Conservation (phyloP, 2,329 filamentous ascomycete genomes). For the Metarhizium sp. region DNA sequence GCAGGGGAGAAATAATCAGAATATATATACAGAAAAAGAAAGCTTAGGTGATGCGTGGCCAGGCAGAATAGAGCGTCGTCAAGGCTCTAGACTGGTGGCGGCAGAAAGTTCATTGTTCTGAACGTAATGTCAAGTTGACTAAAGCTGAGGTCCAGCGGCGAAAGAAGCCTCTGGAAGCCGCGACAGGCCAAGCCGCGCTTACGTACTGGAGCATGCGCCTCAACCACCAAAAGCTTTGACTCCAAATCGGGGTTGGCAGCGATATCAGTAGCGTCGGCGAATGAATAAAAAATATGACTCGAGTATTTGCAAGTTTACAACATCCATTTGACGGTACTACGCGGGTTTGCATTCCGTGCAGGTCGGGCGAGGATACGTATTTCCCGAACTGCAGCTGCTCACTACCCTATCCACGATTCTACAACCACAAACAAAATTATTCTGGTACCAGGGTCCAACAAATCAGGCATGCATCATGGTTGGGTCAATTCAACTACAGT, state of each 20-base stretch:
- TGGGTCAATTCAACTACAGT: constrained; percentile 6
- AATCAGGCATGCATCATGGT: neutral
- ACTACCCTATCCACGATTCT: too few relatives aligned
- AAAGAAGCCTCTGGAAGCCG: constrained; percentile 8
- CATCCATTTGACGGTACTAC: too few relatives aligned
- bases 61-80: constrained; percentile 8
- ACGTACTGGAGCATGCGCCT: constrained; percentile 1
- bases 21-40: neutral
- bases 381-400: too few relatives aligned
- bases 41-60: neutral
- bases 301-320: too few relatives aligned
- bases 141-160: neutral
- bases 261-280: neutral
- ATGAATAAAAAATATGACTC: neutral
- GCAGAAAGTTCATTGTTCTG: neutral
- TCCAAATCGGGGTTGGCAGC: neutral
- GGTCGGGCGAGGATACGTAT: too few relatives aligned
- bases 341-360: too few relatives aligned
- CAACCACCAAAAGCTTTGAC: neutral
- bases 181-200: constrained; percentile 4
- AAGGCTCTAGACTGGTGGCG: neutral
- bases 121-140: neutral
- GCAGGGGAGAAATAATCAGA: neutral
- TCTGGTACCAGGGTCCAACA: too few relatives aligned
- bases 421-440: too few relatives aligned